Conservation (phyloP, 2,329 filamentous ascomycete genomes). For the Trichoderma sp. region DNA sequence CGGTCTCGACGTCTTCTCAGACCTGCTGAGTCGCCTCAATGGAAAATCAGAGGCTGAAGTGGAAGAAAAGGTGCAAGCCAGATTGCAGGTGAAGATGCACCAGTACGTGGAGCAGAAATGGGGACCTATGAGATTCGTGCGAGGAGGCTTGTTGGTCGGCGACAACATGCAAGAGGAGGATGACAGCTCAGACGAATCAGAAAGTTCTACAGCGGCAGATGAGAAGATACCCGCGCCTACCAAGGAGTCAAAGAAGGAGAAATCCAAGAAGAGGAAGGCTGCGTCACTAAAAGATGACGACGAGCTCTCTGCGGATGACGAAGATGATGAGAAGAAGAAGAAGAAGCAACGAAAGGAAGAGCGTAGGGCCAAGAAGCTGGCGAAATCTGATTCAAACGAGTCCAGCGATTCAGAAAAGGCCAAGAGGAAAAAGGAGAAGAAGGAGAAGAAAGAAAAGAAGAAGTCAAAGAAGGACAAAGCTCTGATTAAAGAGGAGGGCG, state of each 20-base stretch:
- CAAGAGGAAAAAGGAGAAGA: slow-evolving; percentile 32
- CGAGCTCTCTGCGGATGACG: slow-evolving; percentile 17
- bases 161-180: slow-evolving; percentile 51
- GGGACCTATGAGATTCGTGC: slow-evolving; percentile 82
- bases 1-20: slow-evolving; percentile 83
- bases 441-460: slow-evolving; percentile 39
- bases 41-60: slow-evolving; percentile 77
- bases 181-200: slow-evolving; percentile 28
- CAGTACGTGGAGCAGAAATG: slow-evolving; percentile 74
- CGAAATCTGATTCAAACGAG: slow-evolving; percentile 30
- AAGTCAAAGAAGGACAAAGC: slow-evolving; percentile 29
- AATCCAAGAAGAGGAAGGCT: slow-evolving; percentile 52
- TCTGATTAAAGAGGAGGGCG: background rate
- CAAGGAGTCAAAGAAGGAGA: slow-evolving; percentile 48
- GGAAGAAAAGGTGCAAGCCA: slow-evolving; percentile 66
- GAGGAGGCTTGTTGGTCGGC: slow-evolving; percentile 70
- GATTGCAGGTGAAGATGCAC: slow-evolving; percentile 70
- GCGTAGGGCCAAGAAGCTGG: slow-evolving; percentile 39
- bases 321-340: slow-evolving; percentile 37
- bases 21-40: slow-evolving; percentile 84
- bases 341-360: slow-evolving; percentile 45
- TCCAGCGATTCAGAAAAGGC: slow-evolving; percentile 26
- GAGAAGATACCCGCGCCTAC: slow-evolving; percentile 24
- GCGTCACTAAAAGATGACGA: slow-evolving; percentile 41
- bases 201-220: slow-evolving; percentile 25